phyloP scores from a whole-genome alignment of 2,329 filamentous ascomycete species.

The Ceratocystis papillata region DNA sequence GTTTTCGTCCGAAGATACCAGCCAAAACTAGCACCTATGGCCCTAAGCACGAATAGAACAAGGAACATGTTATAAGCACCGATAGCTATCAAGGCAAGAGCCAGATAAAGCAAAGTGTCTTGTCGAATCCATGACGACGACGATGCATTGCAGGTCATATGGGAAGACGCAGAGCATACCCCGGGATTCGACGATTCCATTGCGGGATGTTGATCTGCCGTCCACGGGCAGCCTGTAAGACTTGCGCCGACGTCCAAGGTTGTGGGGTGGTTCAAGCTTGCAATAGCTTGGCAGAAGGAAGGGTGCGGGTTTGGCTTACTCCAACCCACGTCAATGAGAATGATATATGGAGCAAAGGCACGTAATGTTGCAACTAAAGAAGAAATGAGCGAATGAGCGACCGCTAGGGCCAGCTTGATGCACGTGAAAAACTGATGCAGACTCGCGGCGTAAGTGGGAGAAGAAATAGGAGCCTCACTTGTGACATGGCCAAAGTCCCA shows the following conservation, averaged over 20 bases:
- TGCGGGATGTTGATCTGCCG: not conserved
- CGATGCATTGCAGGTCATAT: constrained; percentile 13
- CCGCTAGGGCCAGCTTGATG: constrained; percentile 14
- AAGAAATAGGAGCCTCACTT: constrained; percentile 6
- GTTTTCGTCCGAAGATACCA: constrained; percentile 54
- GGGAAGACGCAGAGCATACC: constrained; percentile 10
- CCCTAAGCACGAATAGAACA: constrained; percentile 33
- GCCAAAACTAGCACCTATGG: constrained; percentile 40
- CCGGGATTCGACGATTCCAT: constrained; percentile 17
- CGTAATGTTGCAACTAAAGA: not conserved
- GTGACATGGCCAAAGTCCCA: not conserved
- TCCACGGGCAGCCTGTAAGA: not conserved
- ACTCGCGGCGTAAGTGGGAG: not conserved
- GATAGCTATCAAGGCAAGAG: constrained; percentile 20
- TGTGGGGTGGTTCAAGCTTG: not conserved
- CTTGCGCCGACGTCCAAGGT: not conserved
- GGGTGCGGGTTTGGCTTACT: not conserved
- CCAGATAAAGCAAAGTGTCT: constrained; percentile 13
- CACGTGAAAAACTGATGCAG: not conserved
- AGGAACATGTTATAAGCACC: constrained; percentile 26
- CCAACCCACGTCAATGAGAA: not conserved
- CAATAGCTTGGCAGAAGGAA: not conserved
- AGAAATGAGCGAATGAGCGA: not conserved
- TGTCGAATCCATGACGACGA: constrained; percentile 2
- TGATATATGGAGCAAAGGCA: not conserved